Conservation (phyloP, 2,329 filamentous ascomycete species). For the Pseudogymnoascus sp. region DNA sequence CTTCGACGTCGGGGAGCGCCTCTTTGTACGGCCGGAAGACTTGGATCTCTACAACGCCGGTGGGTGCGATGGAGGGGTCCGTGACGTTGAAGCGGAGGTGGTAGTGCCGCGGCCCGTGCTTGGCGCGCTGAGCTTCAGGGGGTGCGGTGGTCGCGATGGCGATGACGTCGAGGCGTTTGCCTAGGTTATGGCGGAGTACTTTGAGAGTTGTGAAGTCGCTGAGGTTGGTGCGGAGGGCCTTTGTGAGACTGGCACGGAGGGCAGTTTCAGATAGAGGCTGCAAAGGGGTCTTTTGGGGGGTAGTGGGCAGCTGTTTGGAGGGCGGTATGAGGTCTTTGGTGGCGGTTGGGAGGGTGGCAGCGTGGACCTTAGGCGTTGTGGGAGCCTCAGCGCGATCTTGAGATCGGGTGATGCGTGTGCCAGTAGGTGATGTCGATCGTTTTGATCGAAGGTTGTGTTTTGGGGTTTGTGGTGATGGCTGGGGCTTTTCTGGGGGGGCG, state of each 20-base stretch:
- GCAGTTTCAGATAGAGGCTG: constrained; percentile 16
- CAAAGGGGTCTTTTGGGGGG: constrained; percentile 12
- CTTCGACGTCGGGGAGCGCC: constrained; percentile 44
- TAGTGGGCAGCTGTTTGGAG: not conserved
- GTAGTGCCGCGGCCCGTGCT: constrained; percentile 50
- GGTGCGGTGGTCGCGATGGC: constrained; percentile 46
- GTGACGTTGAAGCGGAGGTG: constrained; percentile 49
- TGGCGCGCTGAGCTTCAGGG: constrained; percentile 44
- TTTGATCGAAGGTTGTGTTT: constrained; percentile 1
- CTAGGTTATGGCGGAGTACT: constrained; percentile 40
- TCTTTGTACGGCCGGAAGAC: constrained; percentile 51
- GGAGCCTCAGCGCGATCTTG: not conserved
- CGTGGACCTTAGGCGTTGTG: not conserved
- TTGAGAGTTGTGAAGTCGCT: constrained; percentile 46
- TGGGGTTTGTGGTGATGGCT: not conserved
- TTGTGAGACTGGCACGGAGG: constrained; percentile 8
- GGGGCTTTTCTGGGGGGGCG: constrained; percentile 19
- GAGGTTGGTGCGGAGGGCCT: constrained; percentile 31
- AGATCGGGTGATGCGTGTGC: not conserved
- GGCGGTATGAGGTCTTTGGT: not conserved
- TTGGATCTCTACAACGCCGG: constrained; percentile 44
- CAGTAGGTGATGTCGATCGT: not conserved
- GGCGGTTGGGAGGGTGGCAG: not conserved
- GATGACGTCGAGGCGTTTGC: constrained; percentile 44
- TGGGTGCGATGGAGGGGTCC: constrained; percentile 46